phyloP scores from a whole-genome alignment of 352 stramenopile species.

The Saprolegnia diclina region DNA sequence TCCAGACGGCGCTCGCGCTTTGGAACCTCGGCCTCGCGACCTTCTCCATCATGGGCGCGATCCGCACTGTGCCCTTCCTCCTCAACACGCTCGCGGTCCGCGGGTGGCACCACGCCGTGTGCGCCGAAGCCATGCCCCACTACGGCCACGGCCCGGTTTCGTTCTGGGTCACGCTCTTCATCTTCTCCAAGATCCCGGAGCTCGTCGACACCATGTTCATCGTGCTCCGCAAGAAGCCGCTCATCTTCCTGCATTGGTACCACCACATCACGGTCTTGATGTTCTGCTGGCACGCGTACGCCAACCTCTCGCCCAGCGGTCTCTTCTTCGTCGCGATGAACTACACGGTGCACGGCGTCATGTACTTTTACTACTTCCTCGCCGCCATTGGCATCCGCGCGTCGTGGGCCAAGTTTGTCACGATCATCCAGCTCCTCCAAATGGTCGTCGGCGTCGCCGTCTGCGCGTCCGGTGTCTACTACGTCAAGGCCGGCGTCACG shows the following conservation, averaged over 20 bases:
- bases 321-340: slow-evolving; percentile 98
- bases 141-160: slow-evolving; percentile 64
- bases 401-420: slow-evolving; percentile 76
- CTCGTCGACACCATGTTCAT: slow-evolving; percentile 97
- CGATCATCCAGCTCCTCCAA: slow-evolving; percentile 80
- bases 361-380: slow-evolving; percentile 97
- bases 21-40: slow-evolving; percentile 74
- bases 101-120: slow-evolving; percentile 81
- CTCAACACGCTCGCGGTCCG: slow-evolving; percentile 70
- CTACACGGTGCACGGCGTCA: slow-evolving; percentile 95
- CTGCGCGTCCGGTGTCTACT: slow-evolving; percentile 69
- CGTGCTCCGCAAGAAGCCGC: slow-evolving; percentile 93
- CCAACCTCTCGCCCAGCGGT: slow-evolving; percentile 83
- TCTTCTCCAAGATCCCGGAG: slow-evolving; percentile 89
- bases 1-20: slow-evolving; percentile 53
- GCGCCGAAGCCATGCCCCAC: slow-evolving; percentile 52
- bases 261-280: slow-evolving; percentile 97
- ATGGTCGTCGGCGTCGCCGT: slow-evolving; percentile 74
- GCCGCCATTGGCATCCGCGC: slow-evolving; percentile 74
- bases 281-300: slow-evolving; percentile 97
- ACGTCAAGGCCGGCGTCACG: slow-evolving; percentile 53
- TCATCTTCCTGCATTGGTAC: slow-evolving; percentile 99
- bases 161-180: slow-evolving; percentile 80
- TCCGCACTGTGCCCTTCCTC: slow-evolving; percentile 74
- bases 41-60: slow-evolving; percentile 77